Conservation (phyloP, 345 rosid genomes). For the Aquilaria yunnanensis region DNA sequence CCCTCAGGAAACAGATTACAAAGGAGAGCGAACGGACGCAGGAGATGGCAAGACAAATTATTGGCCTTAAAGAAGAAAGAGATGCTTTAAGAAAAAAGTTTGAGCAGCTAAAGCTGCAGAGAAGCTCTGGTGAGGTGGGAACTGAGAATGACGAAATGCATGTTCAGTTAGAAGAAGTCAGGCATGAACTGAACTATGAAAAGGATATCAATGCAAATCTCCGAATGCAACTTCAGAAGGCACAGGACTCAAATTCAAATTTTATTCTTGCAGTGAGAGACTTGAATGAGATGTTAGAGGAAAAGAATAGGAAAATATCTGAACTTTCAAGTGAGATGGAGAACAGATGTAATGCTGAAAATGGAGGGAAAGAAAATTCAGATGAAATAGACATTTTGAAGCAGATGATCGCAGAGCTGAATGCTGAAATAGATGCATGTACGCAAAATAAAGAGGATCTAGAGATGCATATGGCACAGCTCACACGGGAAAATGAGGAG, state of each 20-base stretch:
- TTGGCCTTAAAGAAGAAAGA: slow-evolving; percentile 49
- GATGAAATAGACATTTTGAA: slow-evolving; percentile 42
- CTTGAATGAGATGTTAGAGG: slow-evolving; percentile 64
- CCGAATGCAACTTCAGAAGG: slow-evolving; percentile 75
- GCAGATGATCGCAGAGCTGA: slow-evolving; percentile 48
- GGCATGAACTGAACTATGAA: slow-evolving; percentile 66
- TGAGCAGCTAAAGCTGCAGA: slow-evolving; percentile 35
- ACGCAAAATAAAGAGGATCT: slow-evolving; percentile 62
- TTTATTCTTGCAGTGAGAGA: slow-evolving; percentile 77
- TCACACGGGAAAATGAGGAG: slow-evolving; percentile 54
- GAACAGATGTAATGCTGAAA: slow-evolving; percentile 23
- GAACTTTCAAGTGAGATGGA: slow-evolving; percentile 30
- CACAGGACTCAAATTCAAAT: slow-evolving; percentile 81
- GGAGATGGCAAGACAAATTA: slow-evolving; percentile 53
- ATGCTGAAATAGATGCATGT: slow-evolving; percentile 51
- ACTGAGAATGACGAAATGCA: slow-evolving; percentile 46
- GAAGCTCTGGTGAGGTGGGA: slow-evolving; percentile 28
- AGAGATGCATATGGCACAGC: slow-evolving; percentile 64
- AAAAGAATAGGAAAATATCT: slow-evolving; percentile 47
- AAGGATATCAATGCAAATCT: slow-evolving; percentile 62
- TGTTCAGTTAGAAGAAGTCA: slow-evolving; percentile 49
- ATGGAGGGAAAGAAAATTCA: slow-evolving; percentile 16
- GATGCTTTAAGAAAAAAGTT: slow-evolving; percentile 43
- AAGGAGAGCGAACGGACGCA: slow-evolving; percentile 69
- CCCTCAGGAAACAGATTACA: slow-evolving; percentile 65